phyloP scores from a whole-genome alignment of 495 filamentous ascomycete species.

The Tuber umbilicatum region DNA sequence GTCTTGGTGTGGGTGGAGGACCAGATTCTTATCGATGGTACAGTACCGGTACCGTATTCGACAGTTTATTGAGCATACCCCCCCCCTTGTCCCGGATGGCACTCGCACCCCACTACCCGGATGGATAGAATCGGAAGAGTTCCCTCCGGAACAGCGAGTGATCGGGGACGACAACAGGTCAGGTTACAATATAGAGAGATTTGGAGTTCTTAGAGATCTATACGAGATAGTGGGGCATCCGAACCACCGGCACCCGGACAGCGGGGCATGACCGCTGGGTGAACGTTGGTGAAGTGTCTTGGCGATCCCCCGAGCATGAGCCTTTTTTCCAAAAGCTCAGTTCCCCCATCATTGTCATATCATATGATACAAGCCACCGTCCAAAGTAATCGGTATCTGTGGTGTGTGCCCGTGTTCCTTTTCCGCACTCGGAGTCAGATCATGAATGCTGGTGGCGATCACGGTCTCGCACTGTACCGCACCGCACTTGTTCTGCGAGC shows the following conservation, averaged over 20 bases:
- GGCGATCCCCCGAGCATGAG: neutral
- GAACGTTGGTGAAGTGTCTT: neutral
- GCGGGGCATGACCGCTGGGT: too few relatives aligned
- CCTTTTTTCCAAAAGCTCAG: neutral
- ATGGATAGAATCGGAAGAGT: too few relatives aligned
- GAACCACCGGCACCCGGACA: neutral
- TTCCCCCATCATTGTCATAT: neutral
- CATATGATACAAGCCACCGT: too few relatives aligned
- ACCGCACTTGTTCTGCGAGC: neutral
- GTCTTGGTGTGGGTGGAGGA: too few relatives aligned
- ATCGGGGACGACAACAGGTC: neutral
- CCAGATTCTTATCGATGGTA: too few relatives aligned
- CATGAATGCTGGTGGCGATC: neutral
- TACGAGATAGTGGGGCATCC: neutral
- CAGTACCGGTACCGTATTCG: too few relatives aligned
- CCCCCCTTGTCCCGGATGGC: too few relatives aligned
- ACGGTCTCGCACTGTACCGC: neutral
- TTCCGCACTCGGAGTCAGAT: neutral
- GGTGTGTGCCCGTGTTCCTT: too few relatives aligned
- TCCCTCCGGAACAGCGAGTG: too few relatives aligned
- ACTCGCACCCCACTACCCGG: too few relatives aligned
- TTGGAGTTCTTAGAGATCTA: neutral
- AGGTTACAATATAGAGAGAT: neutral
- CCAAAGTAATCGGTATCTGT: too few relatives aligned
- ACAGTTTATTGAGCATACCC: too few relatives aligned